Conservation (phyloP, 768 basidiomycete species). For the Pleurotus eryngii region DNA sequence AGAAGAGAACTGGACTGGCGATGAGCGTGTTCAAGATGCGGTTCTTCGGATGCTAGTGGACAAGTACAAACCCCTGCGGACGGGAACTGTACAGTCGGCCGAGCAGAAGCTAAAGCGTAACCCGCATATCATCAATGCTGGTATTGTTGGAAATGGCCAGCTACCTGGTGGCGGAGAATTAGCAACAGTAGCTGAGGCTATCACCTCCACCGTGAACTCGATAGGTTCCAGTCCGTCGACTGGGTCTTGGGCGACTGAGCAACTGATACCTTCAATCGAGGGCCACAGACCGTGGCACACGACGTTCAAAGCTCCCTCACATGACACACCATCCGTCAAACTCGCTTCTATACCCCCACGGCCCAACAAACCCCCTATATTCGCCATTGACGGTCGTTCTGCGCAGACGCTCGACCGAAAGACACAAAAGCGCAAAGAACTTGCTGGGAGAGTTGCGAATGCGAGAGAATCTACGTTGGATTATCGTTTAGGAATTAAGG, state of each 20-base stretch:
- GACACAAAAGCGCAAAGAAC: constrained; percentile 45
- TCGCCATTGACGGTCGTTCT: constrained; percentile 31
- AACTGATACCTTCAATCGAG: constrained; percentile 51
- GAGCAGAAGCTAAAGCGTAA: constrained; percentile 62
- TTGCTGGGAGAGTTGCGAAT: constrained; percentile 51
- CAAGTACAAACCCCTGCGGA: constrained; percentile 80
- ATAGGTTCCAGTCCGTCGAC: constrained; percentile 11
- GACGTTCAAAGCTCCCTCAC: constrained; percentile 58
- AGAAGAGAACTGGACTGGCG: constrained; percentile 74
- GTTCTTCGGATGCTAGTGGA: constrained; percentile 85
- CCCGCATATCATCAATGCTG: constrained; percentile 33
- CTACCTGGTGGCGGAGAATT: neutral
- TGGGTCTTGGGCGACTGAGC: constrained; percentile 46
- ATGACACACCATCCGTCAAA: constrained; percentile 50
- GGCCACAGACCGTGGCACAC: constrained; percentile 71
- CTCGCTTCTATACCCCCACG: constrained; percentile 41
- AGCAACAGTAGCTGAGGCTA: neutral
- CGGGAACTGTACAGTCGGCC: constrained; percentile 52
- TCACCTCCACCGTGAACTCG: neutral
- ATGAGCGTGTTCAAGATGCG: constrained; percentile 66
- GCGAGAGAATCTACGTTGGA: constrained; percentile 76
- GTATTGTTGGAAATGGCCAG: constrained; percentile 9
- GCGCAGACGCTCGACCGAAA: constrained; percentile 43
- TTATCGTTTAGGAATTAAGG: constrained; percentile 62
- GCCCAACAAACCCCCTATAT: constrained; percentile 11